Percentiles rank a stretch among this genome's conserved stretches.
These are phyloP conservation scores for Corymbia maculata DNA, from an alignment of 345 rosid species.

Conservation along the genomic window DNA sequence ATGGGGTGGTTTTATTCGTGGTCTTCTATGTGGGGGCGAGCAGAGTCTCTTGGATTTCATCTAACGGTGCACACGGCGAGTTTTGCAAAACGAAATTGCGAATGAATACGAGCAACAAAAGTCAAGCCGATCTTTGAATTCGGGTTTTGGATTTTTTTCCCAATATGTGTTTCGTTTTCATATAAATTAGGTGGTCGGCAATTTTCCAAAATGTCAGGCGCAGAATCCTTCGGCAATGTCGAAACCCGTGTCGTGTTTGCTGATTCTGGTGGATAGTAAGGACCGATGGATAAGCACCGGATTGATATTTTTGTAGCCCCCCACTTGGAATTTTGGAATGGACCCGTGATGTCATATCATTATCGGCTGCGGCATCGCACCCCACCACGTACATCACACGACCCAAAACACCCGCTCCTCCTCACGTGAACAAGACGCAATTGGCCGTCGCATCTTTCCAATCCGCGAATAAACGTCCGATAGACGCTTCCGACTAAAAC, in stretches of 20 bases:
- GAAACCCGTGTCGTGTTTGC: background rate
- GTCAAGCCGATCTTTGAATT: rapidly evolving
- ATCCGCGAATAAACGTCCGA: background rate
- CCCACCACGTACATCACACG: rapidly evolving
- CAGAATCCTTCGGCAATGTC: background rate
- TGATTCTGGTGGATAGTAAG: background rate
- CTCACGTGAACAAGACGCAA: background rate
- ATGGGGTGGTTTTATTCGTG: background rate
- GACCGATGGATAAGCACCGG: background rate
- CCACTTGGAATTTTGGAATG: background rate
- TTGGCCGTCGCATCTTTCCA: rapidly evolving
- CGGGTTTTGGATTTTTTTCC: background rate
- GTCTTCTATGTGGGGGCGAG: background rate
- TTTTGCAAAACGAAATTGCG: background rate
- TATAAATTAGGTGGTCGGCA: background rate
- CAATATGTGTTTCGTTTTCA: background rate
- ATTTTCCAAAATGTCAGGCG: rapidly evolving
- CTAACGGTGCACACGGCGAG: background rate
- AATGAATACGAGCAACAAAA: background rate
- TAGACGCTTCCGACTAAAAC: too few species aligned
- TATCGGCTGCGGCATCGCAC: background rate
- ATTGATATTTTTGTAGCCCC: background rate
- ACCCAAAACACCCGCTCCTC: background rate
- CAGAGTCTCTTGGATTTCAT: background rate
- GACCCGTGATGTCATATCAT: too few species aligned